phyloP scores from a whole-genome alignment of 306 rosid genomes.

The Inga laurina region DNA sequence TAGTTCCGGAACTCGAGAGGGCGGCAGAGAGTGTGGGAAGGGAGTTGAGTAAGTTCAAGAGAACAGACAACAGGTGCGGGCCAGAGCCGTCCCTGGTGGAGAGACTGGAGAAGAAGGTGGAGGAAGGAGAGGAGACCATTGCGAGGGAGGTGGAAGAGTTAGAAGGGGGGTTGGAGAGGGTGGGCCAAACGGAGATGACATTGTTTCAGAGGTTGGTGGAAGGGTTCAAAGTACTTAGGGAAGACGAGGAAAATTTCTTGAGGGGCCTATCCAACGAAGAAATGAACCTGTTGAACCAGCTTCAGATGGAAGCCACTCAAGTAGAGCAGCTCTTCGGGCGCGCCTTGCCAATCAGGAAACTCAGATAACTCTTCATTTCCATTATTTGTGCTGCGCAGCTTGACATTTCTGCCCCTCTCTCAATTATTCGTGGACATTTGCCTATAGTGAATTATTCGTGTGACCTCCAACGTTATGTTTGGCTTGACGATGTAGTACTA shows the following conservation, averaged over 20 bases:
- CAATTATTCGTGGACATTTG: too few relatives aligned
- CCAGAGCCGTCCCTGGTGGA: constrained; percentile 94
- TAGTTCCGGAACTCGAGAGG: constrained; percentile 71
- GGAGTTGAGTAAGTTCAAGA: constrained; percentile 71
- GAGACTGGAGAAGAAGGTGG: constrained; percentile 82
- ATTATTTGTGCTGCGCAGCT: not conserved
- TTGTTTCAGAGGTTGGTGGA: constrained; percentile 68
- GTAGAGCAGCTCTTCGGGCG: constrained; percentile 75
- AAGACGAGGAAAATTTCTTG: constrained; percentile 78
- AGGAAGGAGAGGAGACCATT: constrained; percentile 78
- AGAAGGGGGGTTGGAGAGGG: constrained; percentile 76
- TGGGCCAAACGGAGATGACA: constrained; percentile 61
- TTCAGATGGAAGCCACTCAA: constrained; percentile 82
- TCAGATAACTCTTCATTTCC: constrained; percentile 47
- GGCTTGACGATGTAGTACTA: too few relatives aligned
- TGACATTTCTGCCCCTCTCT: too few relatives aligned
- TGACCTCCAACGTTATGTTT: not conserved
- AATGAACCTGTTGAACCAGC: constrained; percentile 60
- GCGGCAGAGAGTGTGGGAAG: constrained; percentile 82
- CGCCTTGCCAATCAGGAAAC: constrained; percentile 75
- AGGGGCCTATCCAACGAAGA: constrained; percentile 71
- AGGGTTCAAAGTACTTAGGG: constrained; percentile 67
- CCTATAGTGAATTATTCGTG: not conserved
- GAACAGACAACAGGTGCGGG: constrained; percentile 83
- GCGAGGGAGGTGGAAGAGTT: constrained; percentile 76